phyloP scores from a whole-genome alignment of 192 early-diverging fungal genomes.

The Hyaloraphidium curvatum region DNA sequence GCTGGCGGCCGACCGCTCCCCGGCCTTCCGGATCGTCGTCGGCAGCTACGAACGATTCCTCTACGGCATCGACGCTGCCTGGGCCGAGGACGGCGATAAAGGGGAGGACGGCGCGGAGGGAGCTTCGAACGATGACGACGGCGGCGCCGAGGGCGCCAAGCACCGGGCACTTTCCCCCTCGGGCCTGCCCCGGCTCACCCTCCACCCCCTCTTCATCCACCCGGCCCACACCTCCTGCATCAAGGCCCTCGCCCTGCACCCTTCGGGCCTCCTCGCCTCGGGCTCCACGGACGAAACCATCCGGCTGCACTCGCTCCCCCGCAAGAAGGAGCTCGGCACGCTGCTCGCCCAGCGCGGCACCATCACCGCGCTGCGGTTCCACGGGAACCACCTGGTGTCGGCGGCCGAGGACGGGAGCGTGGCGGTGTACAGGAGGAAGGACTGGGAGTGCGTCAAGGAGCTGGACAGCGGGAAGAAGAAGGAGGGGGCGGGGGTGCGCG shows the following conservation, averaged over 20 bases:
- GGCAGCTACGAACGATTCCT: conserved; percentile 95
- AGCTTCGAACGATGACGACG: not conserved
- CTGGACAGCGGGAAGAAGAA: conserved; percentile 57
- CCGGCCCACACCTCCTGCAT: conserved; percentile 90
- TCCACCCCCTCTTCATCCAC: conserved; percentile 77
- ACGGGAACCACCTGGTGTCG: conserved; percentile 68
- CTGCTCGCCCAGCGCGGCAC: conserved; percentile 83
- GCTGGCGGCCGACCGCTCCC: conserved; percentile 10
- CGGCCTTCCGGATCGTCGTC: conserved; percentile 40
- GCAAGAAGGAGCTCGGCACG: conserved; percentile 64
- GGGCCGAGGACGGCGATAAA: not conserved
- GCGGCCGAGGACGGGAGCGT: conserved; percentile 78
- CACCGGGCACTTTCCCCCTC: not conserved
- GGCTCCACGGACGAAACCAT: conserved; percentile 93
- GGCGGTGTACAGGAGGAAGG: conserved; percentile 76
- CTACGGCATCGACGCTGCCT: conserved; percentile 57
- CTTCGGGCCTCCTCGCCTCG: conserved; percentile 69
- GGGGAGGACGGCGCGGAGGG: not conserved
- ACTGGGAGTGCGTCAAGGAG: conserved; percentile 89
- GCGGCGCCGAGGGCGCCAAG: not conserved
- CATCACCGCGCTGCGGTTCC: conserved; percentile 69
- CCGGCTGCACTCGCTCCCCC: conserved; percentile 62
- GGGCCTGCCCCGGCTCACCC: conserved; percentile 9
- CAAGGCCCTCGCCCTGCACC: conserved; percentile 50
- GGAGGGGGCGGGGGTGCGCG: too few species aligned